These are phyloP conservation scores for Naganishia onofrii DNA, from an alignment of 768 basidiomycete genomes.

Conservation along the genomic window DNA sequence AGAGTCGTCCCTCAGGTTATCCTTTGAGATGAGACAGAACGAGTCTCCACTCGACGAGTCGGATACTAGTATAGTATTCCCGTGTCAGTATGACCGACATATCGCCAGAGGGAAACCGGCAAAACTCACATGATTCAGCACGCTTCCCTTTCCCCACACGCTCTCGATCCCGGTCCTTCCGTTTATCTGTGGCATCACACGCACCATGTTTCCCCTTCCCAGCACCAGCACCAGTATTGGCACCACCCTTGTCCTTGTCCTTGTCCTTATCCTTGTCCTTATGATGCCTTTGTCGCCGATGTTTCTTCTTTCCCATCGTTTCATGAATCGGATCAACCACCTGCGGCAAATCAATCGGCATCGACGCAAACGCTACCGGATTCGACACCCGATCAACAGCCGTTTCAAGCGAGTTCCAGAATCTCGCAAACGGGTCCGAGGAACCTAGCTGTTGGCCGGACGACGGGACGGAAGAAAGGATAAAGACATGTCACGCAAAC, in stretches of 20 bases:
- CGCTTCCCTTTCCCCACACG: not conserved
- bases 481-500: no score
- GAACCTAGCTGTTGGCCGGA: constrained; percentile 33
- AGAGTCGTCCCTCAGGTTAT: not conserved
- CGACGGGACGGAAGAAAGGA: no score
- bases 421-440: constrained; percentile 48
- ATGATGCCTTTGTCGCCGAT: constrained; percentile 25
- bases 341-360: constrained; percentile 35
- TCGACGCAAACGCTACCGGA: constrained; percentile 47
- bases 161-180: not conserved
- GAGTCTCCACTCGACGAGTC: constrained; percentile 40
- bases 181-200: not conserved
- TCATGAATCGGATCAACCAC: constrained; percentile 16
- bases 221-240: not conserved
- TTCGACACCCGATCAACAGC: constrained; percentile 47
- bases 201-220: constrained; percentile 9
- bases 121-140: not conserved
- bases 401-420: constrained; percentile 50
- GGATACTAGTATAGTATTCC: constrained; percentile 18
- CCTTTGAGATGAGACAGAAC: constrained; percentile 28
- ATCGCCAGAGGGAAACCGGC: not conserved
- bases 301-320: constrained; percentile 30
- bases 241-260: not conserved
- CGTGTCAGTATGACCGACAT: not conserved
- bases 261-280: not conserved